These are phyloP conservation scores for Citrus cavaleriei DNA, from an alignment of 345 rosid species.

Conservation along the genomic window DNA sequence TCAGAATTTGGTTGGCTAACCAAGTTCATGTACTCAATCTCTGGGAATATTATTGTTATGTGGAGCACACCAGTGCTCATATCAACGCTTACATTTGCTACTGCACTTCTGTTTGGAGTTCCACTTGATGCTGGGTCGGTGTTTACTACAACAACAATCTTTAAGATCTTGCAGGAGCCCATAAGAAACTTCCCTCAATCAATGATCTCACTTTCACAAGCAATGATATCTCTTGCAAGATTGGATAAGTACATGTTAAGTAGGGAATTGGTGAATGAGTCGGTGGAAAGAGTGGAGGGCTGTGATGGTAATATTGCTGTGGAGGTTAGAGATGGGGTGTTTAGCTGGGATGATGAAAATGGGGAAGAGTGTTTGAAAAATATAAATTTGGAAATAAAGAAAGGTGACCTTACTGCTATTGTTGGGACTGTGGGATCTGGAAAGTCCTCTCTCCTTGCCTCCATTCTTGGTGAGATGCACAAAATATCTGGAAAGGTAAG, in stretches of 20 bases:
- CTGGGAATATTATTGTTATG: constrained; percentile 63
- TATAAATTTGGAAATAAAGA: constrained; percentile 54
- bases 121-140: constrained; percentile 82
- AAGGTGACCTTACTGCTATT: constrained; percentile 81
- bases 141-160: constrained; percentile 79
- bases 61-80: constrained; percentile 82
- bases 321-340: constrained; percentile 62
- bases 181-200: constrained; percentile 86
- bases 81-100: constrained; percentile 71
- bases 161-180: constrained; percentile 93
- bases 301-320: constrained; percentile 57
- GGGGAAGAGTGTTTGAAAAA: constrained; percentile 53
- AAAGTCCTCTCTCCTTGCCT: constrained; percentile 83
- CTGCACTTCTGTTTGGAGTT: constrained; percentile 63
- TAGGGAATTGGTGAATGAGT: constrained; percentile 51
- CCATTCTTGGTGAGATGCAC: constrained; percentile 95
- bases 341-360: constrained; percentile 80
- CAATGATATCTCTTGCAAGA: constrained; percentile 79
- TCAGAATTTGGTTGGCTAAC: constrained; percentile 75
- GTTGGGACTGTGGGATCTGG: constrained; percentile 97
- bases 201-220: constrained; percentile 91
- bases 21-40: constrained; percentile 72
- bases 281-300: constrained; percentile 57
- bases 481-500: constrained; percentile 72
- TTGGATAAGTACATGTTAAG: constrained; percentile 80